These are phyloP conservation scores for Argentina anserina DNA, from an alignment of 306 rosid species.

Conservation along the genomic window DNA sequence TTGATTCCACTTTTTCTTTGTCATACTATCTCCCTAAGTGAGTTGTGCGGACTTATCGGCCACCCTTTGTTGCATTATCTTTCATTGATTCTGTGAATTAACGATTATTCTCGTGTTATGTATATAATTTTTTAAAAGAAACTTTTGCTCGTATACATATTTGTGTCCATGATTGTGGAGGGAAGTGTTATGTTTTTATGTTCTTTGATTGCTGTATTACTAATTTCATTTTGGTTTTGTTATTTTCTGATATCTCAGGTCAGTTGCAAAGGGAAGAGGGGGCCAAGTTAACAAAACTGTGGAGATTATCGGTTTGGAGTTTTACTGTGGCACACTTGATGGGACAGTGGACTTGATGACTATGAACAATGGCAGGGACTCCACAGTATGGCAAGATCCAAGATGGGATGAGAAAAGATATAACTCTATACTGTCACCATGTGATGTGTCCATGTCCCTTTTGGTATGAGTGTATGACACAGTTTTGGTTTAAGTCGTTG, in stretches of 20 bases:
- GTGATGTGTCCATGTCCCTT: constrained; percentile 67
- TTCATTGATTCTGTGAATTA: not conserved
- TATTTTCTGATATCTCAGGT: constrained; percentile 41
- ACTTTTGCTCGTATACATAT: not conserved
- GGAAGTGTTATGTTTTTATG: too few species aligned
- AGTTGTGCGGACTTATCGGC: not conserved
- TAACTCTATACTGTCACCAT: constrained; percentile 72
- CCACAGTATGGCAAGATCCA: constrained; percentile 21
- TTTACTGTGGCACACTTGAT: constrained; percentile 59
- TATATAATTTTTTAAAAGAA: not conserved
- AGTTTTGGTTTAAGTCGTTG: constrained; percentile 1
- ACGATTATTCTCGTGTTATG: not conserved
- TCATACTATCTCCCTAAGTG: not conserved
- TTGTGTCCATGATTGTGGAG: not conserved
- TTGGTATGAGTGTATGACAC: constrained; percentile 59
- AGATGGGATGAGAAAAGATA: constrained; percentile 32
- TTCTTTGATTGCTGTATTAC: constrained; percentile 5
- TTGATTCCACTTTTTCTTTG: not conserved
- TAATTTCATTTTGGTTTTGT: constrained; percentile 22
- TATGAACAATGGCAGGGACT: constrained; percentile 35
- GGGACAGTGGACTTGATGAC: constrained; percentile 40
- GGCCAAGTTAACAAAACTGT: constrained; percentile 66
- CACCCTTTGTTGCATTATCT: not conserved
- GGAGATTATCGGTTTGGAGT: constrained; percentile 70
- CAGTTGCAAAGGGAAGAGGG: constrained; percentile 49